phyloP scores from a whole-genome alignment of 2,329 filamentous ascomycete species.

The Aureobasidium musti region DNA sequence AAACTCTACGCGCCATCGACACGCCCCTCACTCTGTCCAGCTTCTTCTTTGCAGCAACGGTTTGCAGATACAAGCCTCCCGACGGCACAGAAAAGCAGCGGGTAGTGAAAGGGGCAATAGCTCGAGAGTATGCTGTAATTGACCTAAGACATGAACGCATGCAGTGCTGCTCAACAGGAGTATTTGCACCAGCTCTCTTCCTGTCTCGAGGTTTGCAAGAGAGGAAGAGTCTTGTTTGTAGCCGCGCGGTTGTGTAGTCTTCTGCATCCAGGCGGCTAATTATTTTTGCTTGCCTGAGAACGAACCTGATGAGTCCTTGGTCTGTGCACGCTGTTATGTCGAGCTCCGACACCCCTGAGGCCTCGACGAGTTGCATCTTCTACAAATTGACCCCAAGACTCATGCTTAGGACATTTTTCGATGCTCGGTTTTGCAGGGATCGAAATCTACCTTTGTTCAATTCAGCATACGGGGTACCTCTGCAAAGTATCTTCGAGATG shows the following conservation, averaged over 20 bases:
- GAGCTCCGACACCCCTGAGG: neutral
- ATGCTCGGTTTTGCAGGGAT: too few species aligned
- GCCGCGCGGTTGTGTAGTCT: slow-evolving; percentile 9
- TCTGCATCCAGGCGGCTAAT: neutral
- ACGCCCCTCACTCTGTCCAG: neutral
- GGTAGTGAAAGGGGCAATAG: slow-evolving; percentile 16
- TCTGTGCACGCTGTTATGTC: neutral
- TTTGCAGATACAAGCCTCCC: slow-evolving; percentile 13
- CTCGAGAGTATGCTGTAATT: slow-evolving; percentile 17
- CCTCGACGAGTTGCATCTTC: neutral
- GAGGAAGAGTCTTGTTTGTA: neutral
- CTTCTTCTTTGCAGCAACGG: neutral
- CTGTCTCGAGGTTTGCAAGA: neutral
- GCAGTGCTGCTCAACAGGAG: neutral
- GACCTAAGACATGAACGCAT: slow-evolving; percentile 5
- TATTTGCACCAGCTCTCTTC: neutral
- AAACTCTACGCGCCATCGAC: neutral
- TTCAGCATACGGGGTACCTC: neutral
- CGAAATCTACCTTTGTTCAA: neutral
- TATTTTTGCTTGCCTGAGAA: neutral
- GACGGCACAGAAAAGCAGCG: neutral
- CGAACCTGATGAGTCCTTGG: neutral
- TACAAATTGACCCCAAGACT: neutral
- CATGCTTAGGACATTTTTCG: neutral
- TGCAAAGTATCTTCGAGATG: neutral